These are phyloP conservation scores for Limtongia smithiae DNA, from an alignment of 805 yeast genomes.

Conservation along the genomic window DNA sequence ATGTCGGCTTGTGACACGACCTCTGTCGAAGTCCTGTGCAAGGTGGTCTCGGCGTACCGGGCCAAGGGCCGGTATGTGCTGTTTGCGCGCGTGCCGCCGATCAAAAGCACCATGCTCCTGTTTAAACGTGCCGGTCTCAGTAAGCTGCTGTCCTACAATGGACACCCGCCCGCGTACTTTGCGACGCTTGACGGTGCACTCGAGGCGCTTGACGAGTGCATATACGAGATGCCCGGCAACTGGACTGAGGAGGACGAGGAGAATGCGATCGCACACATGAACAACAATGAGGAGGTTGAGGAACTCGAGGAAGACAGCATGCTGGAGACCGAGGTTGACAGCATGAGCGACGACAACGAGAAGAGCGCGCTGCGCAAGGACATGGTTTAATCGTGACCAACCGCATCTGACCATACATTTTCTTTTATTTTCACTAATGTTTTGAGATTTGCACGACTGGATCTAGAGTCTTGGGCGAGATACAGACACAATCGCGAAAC, in stretches of 20 bases:
- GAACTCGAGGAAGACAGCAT: conserved; percentile 13
- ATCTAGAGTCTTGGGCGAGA: too few relatives aligned
- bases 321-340: conserved; percentile 5
- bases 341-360: conserved; percentile 9
- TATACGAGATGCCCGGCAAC: conserved; percentile 24
- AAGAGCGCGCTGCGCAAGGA: conserved; percentile 8
- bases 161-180: conserved; percentile 40
- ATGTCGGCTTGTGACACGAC: conserved; percentile 78
- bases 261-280: conserved; percentile 13
- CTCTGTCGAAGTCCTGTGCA: conserved; percentile 68
- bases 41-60: conserved; percentile 54
- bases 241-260: conserved; percentile 22
- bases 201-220: conserved; percentile 41
- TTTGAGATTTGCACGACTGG: too few relatives aligned
- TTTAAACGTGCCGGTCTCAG: conserved; percentile 56
- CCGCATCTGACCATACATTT: too few relatives aligned
- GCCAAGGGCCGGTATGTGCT: conserved; percentile 55
- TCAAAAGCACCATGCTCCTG: conserved; percentile 46
- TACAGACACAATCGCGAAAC: too few relatives aligned
- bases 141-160: conserved; percentile 37
- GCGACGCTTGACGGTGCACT: conserved; percentile 58
- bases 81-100: conserved; percentile 58
- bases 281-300: conserved; percentile 9
- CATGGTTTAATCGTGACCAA: conserved; percentile 9
- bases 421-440: too few relatives aligned